phyloP scores from a whole-genome alignment of 768 basidiomycete species.

The Sarcodon aspratus region DNA sequence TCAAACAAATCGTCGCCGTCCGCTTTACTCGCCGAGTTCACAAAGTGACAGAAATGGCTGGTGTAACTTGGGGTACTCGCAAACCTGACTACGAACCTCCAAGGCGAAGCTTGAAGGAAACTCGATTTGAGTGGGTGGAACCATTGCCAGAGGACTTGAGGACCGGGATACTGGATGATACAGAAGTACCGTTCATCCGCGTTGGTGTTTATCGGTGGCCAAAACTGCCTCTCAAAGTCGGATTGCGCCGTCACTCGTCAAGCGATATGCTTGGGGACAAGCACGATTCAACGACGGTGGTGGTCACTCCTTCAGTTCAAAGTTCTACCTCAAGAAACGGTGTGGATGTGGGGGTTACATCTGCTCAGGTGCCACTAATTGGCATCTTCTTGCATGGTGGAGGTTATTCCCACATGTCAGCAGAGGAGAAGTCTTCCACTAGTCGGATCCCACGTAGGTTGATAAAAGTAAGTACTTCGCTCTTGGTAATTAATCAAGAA shows the following conservation, averaged over 20 bases:
- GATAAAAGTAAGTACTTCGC: constrained; percentile 21
- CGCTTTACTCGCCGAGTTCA: constrained; percentile 41
- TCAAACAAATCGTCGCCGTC: constrained; percentile 37
- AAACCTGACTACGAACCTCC: constrained; percentile 28
- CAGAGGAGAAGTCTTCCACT: constrained; percentile 34
- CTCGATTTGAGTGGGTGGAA: constrained; percentile 36
- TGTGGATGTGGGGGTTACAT: constrained; percentile 13
- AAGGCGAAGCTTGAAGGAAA: constrained; percentile 25
- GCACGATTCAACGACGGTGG: background rate
- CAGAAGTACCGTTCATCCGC: constrained; percentile 25
- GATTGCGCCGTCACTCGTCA: background rate
- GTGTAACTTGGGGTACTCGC: constrained; percentile 42
- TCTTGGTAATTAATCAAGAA: background rate
- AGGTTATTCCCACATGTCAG: constrained; percentile 48
- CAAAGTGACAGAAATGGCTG: constrained; percentile 43
- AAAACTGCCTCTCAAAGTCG: background rate
- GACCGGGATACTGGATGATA: constrained; percentile 29
- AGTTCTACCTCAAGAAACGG: background rate
- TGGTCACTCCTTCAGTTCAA: background rate
- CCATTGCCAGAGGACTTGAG: constrained; percentile 27
- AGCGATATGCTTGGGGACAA: background rate
- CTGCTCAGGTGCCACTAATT: constrained; percentile 22
- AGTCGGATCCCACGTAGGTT: constrained; percentile 37
- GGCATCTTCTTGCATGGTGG: constrained; percentile 45
- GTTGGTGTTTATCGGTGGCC: constrained; percentile 42